Evolutionary conservation across 176 grass and related monocot genomes (phyloP), one percentile per base, ranked within the genome.

Genomic region (Aegilops tauschii): DNA sequence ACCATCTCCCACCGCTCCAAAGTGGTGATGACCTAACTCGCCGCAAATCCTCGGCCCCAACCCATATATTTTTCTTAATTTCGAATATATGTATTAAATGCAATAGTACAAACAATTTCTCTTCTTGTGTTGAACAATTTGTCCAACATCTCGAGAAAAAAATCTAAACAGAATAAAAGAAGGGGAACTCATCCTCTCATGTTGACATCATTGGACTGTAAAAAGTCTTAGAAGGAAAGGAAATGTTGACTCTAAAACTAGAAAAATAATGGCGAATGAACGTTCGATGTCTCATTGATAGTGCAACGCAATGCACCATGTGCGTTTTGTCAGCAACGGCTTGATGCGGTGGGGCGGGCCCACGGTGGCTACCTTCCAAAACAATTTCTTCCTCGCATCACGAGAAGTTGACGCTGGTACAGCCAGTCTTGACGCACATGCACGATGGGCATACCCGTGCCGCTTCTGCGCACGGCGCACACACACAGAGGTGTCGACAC

Each of bases 401-500:
- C 6, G 6, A 58, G 54, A 58, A 58, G 18, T 58, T 21, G 54
- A 58, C 2, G 2, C 0, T 18, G 6, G 8, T 58, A 18, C 18
- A 8, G 6, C 6, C 18, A 58, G 16, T 58, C 18, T 58, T 58
- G 54, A 21, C 18, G 7, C 6, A 21, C 21, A 0, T 21, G 54
- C 54, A 58, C 7, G 54, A 58, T 5, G 91, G 93, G 80, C 95
- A 97, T 30, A 88, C 62, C 18, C 12, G 9, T 17, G 80, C 76
- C 52, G 49, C 74, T 11, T 49, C 76, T 0, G 69, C 93, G 77
- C 95, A 97, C 10, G 91, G 14, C 35, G 39, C 77, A 82, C 95
- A 97, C 39, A 87, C 73, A 36, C 86, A 90, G 3, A 97, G 87
- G 83, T 97, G 95, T 20, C 91, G 75, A 49, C 95, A 95, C 18